These are phyloP conservation scores for Schoenoplectus triqueter DNA, from an alignment of 202 grass and related monocot species.

Conservation along the genomic window DNA sequence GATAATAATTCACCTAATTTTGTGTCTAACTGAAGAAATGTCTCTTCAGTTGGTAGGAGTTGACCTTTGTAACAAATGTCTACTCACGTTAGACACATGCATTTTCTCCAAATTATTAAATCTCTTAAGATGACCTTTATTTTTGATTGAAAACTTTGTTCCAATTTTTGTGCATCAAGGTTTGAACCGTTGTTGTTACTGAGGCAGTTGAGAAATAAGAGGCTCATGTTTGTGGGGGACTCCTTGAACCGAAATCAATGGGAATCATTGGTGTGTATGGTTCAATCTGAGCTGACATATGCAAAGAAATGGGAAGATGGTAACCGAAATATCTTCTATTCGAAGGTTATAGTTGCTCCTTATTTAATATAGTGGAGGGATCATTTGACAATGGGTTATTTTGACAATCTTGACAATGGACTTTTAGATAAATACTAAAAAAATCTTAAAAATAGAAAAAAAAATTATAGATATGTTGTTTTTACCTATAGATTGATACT, in stretches of 20 bases:
- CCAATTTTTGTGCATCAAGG: constrained; percentile 34
- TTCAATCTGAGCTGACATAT: constrained; percentile 59
- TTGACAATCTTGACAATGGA: too few species aligned
- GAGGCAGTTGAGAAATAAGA: constrained; percentile 76
- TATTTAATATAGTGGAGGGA: not conserved
- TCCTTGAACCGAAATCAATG: constrained; percentile 97
- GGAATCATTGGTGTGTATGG: constrained; percentile 85
- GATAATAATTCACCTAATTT: constrained; percentile 21
- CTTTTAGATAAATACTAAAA: too few species aligned
- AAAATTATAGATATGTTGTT: too few species aligned
- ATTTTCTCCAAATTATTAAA: not conserved
- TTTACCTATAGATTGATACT: too few species aligned
- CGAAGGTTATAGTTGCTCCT: constrained; percentile 44
- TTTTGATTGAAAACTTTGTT: not conserved
- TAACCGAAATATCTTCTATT: constrained; percentile 50
- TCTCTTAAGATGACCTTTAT: not conserved
- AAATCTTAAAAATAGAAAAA: too few species aligned
- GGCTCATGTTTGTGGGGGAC: constrained; percentile 92
- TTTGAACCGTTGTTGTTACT: constrained; percentile 83
- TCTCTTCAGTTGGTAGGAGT: constrained; percentile 3
- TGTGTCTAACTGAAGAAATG: constrained; percentile 23
- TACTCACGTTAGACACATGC: not conserved
- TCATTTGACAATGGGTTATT: too few species aligned
- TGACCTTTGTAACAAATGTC: not conserved
- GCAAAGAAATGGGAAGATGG: constrained; percentile 59